Evolutionary conservation across 345 rosid genomes (phyloP).

Genomic region (Salix purpurea): DNA sequence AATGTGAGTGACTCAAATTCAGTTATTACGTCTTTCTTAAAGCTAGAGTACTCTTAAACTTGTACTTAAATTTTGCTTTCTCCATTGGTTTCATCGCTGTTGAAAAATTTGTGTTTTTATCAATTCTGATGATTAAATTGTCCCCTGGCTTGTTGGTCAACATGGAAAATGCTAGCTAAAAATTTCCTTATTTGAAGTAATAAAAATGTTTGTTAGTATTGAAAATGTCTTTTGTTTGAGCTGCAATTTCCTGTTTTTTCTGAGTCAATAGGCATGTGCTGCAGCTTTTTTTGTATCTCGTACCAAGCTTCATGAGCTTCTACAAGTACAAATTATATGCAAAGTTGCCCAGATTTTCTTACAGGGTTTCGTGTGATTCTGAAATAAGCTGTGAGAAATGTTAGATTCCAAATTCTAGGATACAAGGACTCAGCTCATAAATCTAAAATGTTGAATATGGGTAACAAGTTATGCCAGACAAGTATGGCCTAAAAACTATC

Average conservation of each 20-base stretch:
- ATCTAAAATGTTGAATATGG: too few relatives aligned
- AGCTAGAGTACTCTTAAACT: slow-evolving; percentile 6
- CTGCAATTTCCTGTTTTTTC: neutral
- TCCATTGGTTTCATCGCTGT: neutral
- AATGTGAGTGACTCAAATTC: slow-evolving; percentile 27
- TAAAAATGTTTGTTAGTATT: neutral
- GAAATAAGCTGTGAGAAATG: too few relatives aligned
- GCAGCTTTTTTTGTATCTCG: too few relatives aligned
- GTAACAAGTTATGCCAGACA: too few relatives aligned
- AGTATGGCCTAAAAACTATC: too few relatives aligned
- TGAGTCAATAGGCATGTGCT: neutral
- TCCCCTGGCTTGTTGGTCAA: neutral
- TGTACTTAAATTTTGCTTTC: neutral
- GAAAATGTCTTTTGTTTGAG: neutral
- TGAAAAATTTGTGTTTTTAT: neutral
- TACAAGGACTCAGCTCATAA: too few relatives aligned
- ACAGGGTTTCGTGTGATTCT: too few relatives aligned
- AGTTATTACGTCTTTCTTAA: slow-evolving; percentile 13
- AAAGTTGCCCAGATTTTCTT: too few relatives aligned
- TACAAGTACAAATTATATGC: too few relatives aligned
- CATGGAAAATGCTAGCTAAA: neutral
- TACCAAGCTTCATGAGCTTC: neutral
- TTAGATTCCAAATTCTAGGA: too few relatives aligned
- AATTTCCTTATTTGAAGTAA: neutral
- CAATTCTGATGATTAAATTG: neutral